Base-by-base conservation (phyloP, 495 filamentous ascomycete genomes). In the Xylaria flabelliformis region DNA sequence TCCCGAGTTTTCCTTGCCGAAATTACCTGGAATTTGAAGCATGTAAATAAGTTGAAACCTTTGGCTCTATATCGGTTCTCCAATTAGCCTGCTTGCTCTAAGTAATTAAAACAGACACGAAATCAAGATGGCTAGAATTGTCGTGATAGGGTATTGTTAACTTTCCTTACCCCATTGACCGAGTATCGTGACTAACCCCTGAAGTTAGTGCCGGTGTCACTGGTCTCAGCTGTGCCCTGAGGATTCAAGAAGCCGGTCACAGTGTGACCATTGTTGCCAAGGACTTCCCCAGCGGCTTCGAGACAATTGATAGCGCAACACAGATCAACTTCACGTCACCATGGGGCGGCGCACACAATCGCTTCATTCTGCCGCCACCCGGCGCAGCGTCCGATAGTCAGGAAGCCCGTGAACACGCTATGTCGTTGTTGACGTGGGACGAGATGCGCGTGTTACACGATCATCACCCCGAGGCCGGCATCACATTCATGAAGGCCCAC, bases 341-440 rank as follows among this genome's bases (percentile, higher is more conserved):
- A 10, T 91, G 89, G 90, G 90, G 84, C n/a, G 89, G 89, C 69
- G 89, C 87, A 8, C 89, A 88, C 75, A 88, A 89, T 80, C 85
- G 89, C 4, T 86, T 85, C 15, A 81, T 90, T 3, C 86, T 87
- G 0, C 86, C 85, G 2, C 74, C 79, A 1, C 79, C 81, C 0
- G 48, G 44, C n/a, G 58, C 65, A 24, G n/a, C 72, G 6, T 64
- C 72, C 12, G 74, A 74, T 50, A 55, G 74, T 12, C 44, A 71
- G 0, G 75, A 78, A 56, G 71, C 66, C 29, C 81, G 80, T 34
- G 88, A 90, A 72, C 85, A 87, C 62, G 76, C 73, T 62, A 81
- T 89, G 77, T 84, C 88, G 2, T 77, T 83, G 7, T 76, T 75
- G 8, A 90, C 90, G 17, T 91, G 84, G 74, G 63, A 79, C 3